Evolutionary conservation across 2,329 filamentous ascomycete species (phyloP).

Genomic region (Cercospora sojina): DNA sequence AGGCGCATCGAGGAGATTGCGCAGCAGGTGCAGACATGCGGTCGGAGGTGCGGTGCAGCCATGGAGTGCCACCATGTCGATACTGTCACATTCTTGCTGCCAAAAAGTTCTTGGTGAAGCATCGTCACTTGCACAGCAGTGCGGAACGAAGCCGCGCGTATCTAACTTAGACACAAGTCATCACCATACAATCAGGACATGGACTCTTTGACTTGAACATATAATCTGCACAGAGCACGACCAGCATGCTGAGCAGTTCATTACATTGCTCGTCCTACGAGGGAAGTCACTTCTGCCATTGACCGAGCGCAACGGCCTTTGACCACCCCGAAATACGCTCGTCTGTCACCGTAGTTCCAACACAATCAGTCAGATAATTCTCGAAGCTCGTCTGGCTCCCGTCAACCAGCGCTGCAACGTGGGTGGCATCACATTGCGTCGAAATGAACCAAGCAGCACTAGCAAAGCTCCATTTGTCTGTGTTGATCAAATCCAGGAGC

Average conservation of each 20-base stretch:
- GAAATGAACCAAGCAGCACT: constrained; percentile 62
- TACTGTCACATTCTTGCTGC: constrained; percentile 10
- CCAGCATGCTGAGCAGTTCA: background rate
- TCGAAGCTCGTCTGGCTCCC: constrained; percentile 53
- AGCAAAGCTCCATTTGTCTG: constrained; percentile 53
- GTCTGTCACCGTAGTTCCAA: constrained; percentile 50
- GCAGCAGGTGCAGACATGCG: constrained; percentile 68
- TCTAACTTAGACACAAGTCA: background rate
- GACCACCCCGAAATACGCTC: constrained; percentile 53
- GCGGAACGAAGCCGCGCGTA: constrained; percentile 3
- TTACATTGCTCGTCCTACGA: background rate
- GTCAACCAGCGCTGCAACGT: constrained; percentile 47
- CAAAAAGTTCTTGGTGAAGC: constrained; percentile 4
- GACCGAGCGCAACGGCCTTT: constrained; percentile 42
- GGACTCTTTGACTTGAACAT: too few relatives aligned
- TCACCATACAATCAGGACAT: background rate
- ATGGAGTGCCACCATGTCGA: constrained; percentile 31
- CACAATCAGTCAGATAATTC: constrained; percentile 55
- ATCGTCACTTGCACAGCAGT: background rate
- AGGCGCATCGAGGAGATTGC: constrained; percentile 62
- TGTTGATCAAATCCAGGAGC: constrained; percentile 54
- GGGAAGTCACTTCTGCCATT: constrained; percentile 22
- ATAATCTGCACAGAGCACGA: background rate
- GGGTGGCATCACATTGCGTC: constrained; percentile 52
- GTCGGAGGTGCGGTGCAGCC: constrained; percentile 49